Base-by-base conservation (phyloP, 2,329 filamentous ascomycete genomes). In the Fusarium beomiforme region DNA sequence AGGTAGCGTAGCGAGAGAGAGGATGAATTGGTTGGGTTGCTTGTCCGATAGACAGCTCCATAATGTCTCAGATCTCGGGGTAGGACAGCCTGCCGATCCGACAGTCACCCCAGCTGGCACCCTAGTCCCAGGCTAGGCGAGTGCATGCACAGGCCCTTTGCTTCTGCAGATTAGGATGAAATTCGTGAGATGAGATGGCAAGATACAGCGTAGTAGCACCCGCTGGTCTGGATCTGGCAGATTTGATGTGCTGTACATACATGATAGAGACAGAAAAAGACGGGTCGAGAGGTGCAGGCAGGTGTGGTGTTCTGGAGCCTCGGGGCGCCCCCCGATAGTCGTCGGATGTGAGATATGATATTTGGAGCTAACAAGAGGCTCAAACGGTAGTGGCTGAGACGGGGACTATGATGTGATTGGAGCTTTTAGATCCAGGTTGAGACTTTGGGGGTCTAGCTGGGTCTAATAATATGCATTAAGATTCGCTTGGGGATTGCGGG, bases 31-130 rank as follows among this genome's bases (percentile, higher is more conserved):
- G 43, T 8, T 34, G 21, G 46, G 46, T 10, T 34, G 46, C 47
- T 59, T n/a, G n/a, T 42, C 34, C 9, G 24, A 39, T 23, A 33
- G 26, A 42, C 36, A 46, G 33, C 60, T 46, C 61, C 65, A 59
- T 55, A 42, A n/a, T 74, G 71, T 74, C 71, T 73, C 29, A 74
- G 71, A 73, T 74, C 71, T 55, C 51, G 53, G 49, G 68, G 64
- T 36, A 58, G 49, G 55, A 23, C 17, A 70, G 42, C 61, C 31
- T 49, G 26, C 58, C 51, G 60, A 74, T 70, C 68, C 71, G 68
- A 29, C 39, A 74, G 44, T 67, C 47, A 33, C 23, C 41, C 33
- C 29, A 7, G 17, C 39, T 36, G 9, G 17, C 21, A 21, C 44
- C 37, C 47, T 41, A 31, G 44, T 56, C 49, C 37, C 34, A 34